These are phyloP conservation scores for Penicillium turbatum DNA, from an alignment of 495 filamentous ascomycete genomes.

Conservation along the genomic window DNA sequence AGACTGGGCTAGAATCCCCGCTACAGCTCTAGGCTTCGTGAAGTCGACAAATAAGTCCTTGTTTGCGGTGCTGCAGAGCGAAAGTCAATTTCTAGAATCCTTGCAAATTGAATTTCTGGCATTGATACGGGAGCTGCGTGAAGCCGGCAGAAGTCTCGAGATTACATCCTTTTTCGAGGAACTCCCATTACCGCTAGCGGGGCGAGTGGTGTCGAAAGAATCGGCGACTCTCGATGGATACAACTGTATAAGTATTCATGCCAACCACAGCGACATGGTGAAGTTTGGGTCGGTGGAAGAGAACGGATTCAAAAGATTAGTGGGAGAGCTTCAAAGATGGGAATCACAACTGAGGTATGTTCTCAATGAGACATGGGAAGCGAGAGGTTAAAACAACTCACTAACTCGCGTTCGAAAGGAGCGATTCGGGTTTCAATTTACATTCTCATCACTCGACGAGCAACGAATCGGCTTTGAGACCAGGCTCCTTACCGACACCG, in stretches of 20 bases:
- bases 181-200: background rate
- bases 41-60: background rate
- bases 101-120: background rate
- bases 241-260: background rate
- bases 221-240: background rate
- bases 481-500: background rate
- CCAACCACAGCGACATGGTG: background rate
- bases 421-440: background rate
- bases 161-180: background rate
- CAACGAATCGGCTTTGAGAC: too few species aligned
- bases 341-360: background rate
- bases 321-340: background rate
- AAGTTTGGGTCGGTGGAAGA: background rate
- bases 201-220: background rate
- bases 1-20: constrained; percentile 8
- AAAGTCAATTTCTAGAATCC: background rate
- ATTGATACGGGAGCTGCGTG: background rate
- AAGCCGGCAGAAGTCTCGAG: background rate
- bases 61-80: background rate
- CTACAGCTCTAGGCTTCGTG: background rate
- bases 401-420: background rate
- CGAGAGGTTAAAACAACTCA: too few species aligned
- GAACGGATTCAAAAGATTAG: background rate
- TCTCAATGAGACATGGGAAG: too few species aligned
- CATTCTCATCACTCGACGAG: background rate